Evolutionary conservation across 495 filamentous ascomycete genomes (phyloP).

Genomic region (Xylaria intraflava): DNA sequence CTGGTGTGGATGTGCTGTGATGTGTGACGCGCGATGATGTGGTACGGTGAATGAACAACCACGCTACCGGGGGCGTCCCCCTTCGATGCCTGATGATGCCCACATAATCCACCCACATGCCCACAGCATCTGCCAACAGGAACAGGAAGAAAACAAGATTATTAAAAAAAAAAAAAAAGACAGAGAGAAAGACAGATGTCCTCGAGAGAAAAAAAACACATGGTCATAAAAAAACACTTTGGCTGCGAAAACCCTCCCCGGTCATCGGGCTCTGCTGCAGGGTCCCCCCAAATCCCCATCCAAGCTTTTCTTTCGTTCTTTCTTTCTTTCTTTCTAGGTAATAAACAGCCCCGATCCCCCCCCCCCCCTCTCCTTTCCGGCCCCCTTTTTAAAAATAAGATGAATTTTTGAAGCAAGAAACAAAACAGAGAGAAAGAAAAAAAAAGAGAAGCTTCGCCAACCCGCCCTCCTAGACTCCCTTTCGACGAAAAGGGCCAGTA

Average conservation of each 20-base stretch:
- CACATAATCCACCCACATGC: too few species aligned
- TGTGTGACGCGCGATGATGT: background rate
- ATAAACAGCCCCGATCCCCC: background rate
- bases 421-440: too few species aligned
- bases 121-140: too few species aligned
- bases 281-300: background rate
- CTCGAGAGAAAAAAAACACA: too few species aligned
- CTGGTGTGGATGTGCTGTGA: conserved; percentile 4
- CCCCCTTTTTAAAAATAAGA: too few species aligned
- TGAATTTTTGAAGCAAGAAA: too few species aligned
- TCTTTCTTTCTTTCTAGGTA: background rate
- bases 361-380: background rate
- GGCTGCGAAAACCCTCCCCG: too few species aligned
- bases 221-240: too few species aligned
- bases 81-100: conserved; percentile 9
- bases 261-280: background rate
- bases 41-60: conserved; percentile 1
- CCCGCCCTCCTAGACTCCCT: background rate
- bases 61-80: background rate
- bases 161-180: too few species aligned
- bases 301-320: background rate
- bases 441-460: too few species aligned
- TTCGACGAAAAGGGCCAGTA: background rate
- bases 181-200: too few species aligned
- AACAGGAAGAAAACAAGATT: too few species aligned